These are phyloP conservation scores for Scortechinia acanthostroma DNA, from an alignment of 2,329 filamentous ascomycete genomes.

Conservation along the genomic window DNA sequence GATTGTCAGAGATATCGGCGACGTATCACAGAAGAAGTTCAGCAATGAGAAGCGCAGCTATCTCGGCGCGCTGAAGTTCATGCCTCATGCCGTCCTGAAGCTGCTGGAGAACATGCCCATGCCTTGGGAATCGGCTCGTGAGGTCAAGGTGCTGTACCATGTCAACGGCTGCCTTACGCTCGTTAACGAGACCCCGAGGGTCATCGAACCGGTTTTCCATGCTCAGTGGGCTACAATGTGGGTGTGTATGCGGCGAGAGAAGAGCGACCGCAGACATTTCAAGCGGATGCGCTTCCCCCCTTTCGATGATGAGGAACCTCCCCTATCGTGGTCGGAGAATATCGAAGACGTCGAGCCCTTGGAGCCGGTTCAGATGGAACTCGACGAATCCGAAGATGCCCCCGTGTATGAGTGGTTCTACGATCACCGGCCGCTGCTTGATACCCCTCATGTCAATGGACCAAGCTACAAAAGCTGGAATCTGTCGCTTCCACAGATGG, in stretches of 20 bases:
- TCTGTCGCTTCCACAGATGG: conserved; percentile 87
- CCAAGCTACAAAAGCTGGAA: conserved; percentile 98
- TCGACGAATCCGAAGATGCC: conserved; percentile 86
- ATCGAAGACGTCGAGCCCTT: conserved; percentile 96
- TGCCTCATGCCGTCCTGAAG: conserved; percentile 97
- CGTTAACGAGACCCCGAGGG: conserved; percentile 91
- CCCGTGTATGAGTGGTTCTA: conserved; percentile 97
- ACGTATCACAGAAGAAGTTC: conserved; percentile 99
- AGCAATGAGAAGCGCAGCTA: conserved; percentile 98
- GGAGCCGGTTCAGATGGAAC: conserved; percentile 96
- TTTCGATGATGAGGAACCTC: conserved; percentile 96
- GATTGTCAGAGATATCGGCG: conserved; percentile 96
- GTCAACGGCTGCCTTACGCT: conserved; percentile 95
- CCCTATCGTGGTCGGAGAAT: conserved; percentile 95
- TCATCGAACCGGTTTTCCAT: conserved; percentile 96
- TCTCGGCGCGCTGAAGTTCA: conserved; percentile 93
- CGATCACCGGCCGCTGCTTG: conserved; percentile 81
- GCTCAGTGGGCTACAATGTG: conserved; percentile 99
- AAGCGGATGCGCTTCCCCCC: conserved; percentile 98
- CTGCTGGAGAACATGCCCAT: conserved; percentile 98
- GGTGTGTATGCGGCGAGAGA: conserved; percentile 95
- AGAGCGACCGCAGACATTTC: conserved; percentile 90
- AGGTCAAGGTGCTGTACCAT: conserved; percentile 97
- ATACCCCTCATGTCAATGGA: conserved; percentile 90
- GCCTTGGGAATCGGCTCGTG: conserved; percentile 94